Percentiles rank a stretch among this genome's conserved stretches.
phyloP scores from a whole-genome alignment of 208 protist genomes.

The Herpetomonas samuelpessoai region DNA sequence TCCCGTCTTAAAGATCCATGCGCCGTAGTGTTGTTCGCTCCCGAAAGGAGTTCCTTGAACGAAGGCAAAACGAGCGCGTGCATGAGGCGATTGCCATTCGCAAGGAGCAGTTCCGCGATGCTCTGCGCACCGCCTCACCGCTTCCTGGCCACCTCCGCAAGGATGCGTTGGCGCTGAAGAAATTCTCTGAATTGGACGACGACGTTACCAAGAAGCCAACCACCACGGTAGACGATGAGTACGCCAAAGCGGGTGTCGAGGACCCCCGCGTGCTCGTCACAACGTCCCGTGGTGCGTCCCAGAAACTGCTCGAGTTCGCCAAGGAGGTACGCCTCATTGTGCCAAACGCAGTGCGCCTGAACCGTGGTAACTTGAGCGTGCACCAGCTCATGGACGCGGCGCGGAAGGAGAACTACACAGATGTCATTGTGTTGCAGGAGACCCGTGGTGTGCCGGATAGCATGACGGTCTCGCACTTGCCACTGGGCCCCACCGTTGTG shows the following conservation, averaged over 20 bases:
- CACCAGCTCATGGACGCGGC: slow-evolving; percentile 95
- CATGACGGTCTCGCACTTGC: slow-evolving; percentile 97
- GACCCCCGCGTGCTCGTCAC: slow-evolving; percentile 99
- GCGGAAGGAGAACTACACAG: slow-evolving; percentile 93
- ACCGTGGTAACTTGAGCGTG: slow-evolving; percentile 95
- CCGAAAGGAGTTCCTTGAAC: slow-evolving; percentile 88
- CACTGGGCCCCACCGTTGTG: slow-evolving; percentile 98
- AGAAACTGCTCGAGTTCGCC: slow-evolving; percentile 96
- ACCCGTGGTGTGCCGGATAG: slow-evolving; percentile 97
- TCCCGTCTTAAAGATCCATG: slow-evolving; percentile 27
- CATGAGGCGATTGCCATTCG: slow-evolving; percentile 68
- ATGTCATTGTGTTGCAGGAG: slow-evolving; percentile 99
- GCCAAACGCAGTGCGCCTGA: slow-evolving; percentile 98
- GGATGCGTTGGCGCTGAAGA: slow-evolving; percentile 81
- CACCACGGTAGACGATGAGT: slow-evolving; percentile 97
- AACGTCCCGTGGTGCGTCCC: slow-evolving; percentile 96
- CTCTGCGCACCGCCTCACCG: slow-evolving; percentile 68
- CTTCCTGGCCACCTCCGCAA: slow-evolving; percentile 86
- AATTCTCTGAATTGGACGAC: slow-evolving; percentile 89
- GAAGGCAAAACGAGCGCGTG: slow-evolving; percentile 77
- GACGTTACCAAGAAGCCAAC: slow-evolving; percentile 57
- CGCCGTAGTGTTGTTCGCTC: slow-evolving; percentile 77
- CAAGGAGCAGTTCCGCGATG: slow-evolving; percentile 84
- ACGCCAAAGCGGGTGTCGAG: slow-evolving; percentile 92
- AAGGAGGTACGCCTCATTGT: slow-evolving; percentile 99